Conservation (phyloP, 2,329 filamentous ascomycete species). For the Myriangium duriaei region DNA sequence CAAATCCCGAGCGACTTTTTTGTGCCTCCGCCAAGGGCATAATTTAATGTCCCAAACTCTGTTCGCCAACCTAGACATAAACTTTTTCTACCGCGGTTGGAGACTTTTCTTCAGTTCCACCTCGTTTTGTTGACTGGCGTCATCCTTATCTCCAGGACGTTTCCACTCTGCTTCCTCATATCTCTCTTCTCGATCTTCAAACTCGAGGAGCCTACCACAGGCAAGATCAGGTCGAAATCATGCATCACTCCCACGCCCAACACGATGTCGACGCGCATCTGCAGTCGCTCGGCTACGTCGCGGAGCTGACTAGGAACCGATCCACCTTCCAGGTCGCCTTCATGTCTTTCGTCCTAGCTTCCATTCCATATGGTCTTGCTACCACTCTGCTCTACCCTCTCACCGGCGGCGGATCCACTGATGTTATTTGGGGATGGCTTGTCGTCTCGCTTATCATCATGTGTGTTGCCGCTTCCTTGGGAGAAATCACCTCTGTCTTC, state of each 20-base stretch:
- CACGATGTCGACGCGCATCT: conserved; percentile 48
- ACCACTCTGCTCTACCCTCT: conserved; percentile 59
- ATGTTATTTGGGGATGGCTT: conserved; percentile 64
- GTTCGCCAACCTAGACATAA: no score
- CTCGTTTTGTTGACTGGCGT: neutral
- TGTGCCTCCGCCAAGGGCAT: neutral
- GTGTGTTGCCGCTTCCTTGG: conserved; percentile 57
- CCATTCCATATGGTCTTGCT: conserved; percentile 60
- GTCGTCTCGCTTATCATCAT: conserved; percentile 56
- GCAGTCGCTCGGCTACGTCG: conserved; percentile 52
- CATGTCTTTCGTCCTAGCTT: conserved; percentile 65
- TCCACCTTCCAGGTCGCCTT: conserved; percentile 59
- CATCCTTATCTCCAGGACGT: neutral
- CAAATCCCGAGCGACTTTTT: neutral
- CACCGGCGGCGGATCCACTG: conserved; percentile 52
- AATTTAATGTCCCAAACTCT: neutral
- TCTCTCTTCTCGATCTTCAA: neutral
- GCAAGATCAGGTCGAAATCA: neutral
- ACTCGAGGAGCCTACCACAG: neutral
- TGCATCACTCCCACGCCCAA: conserved; percentile 3
- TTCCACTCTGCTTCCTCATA: neutral
- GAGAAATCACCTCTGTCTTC: conserved; percentile 63
- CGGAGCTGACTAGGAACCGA: conserved; percentile 51
- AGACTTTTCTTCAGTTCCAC: no score
- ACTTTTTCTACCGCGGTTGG: neutral